Conservation (phyloP, 1,284 basidiomycete species). For the Afroboletus lepidellus region DNA sequence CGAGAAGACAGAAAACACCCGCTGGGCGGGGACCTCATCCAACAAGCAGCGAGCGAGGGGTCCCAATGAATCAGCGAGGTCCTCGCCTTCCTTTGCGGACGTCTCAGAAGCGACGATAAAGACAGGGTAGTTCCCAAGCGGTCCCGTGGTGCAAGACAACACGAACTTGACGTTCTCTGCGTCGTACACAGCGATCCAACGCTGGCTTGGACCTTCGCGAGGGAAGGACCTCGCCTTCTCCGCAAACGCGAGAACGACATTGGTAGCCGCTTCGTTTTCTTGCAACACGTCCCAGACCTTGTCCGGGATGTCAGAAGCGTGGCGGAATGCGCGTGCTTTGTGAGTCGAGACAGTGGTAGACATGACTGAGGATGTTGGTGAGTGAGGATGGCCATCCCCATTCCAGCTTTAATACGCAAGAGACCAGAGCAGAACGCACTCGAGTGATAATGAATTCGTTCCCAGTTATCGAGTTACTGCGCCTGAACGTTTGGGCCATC, state of each 20-base stretch:
- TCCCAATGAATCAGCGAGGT: conserved; percentile 36
- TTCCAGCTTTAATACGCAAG: conserved; percentile 6
- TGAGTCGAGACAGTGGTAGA: background rate
- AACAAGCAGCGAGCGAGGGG: conserved; percentile 36
- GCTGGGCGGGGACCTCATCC: conserved; percentile 30
- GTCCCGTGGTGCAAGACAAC: conserved; percentile 54
- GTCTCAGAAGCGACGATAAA: conserved; percentile 50
- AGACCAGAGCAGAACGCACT: background rate
- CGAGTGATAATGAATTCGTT: conserved; percentile 1
- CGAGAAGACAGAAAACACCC: conserved; percentile 70
- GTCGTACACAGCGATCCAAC: conserved; percentile 52
- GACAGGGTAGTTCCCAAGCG: conserved; percentile 55
- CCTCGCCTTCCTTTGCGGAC: conserved; percentile 17
- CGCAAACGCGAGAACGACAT: conserved; percentile 54
- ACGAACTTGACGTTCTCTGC: conserved; percentile 47
- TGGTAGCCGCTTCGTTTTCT: conserved; percentile 44
- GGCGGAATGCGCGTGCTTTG: conserved; percentile 4
- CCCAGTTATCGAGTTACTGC: background rate
- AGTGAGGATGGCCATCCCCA: background rate
- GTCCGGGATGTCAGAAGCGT: conserved; percentile 27
- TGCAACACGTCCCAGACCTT: conserved; percentile 41
- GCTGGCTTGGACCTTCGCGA: conserved; percentile 28
- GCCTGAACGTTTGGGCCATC: conserved; percentile 7
- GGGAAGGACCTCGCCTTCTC: conserved; percentile 10
- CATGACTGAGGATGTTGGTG: conserved; percentile 5